Conservation (phyloP, 2,329 filamentous ascomycete genomes). For the Orbilia brochopaga region DNA sequence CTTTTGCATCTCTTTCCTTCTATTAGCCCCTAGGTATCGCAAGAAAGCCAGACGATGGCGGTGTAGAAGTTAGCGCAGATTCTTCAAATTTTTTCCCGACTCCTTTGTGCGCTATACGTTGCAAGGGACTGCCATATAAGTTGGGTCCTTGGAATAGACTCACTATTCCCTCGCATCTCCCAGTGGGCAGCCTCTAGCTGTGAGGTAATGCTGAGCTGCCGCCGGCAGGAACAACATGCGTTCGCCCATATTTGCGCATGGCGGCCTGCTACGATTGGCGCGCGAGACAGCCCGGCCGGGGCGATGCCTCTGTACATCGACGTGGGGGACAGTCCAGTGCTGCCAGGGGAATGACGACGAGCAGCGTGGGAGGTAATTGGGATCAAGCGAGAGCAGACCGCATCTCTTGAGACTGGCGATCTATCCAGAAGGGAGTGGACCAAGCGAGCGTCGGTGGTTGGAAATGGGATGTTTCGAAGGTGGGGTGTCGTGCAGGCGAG, state of each 20-base stretch:
- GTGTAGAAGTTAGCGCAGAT: neutral
- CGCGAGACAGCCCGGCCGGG: constrained; percentile 44
- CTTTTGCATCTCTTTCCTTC: neutral
- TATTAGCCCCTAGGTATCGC: neutral
- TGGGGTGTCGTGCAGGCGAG: constrained; percentile 3
- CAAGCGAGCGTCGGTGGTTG: neutral
- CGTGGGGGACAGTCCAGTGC: neutral
- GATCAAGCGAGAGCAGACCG: too few relatives aligned
- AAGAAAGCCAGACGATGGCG: neutral
- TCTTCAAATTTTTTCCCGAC: too few relatives aligned
- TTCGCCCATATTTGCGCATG: constrained; percentile 19
- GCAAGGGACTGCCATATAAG: neutral
- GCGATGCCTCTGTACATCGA: constrained; percentile 50
- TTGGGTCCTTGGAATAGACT: neutral
- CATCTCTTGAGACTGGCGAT: too few relatives aligned
- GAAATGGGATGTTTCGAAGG: neutral
- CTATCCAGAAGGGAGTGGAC: neutral
- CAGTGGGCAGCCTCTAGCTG: neutral
- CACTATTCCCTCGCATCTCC: constrained; percentile 28
- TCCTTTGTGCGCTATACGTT: neutral
- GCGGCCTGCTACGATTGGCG: constrained; percentile 13
- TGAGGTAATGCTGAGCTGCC: constrained; percentile 10
- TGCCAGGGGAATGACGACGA: neutral
- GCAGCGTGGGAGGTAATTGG: neutral
- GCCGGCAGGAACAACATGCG: neutral